Percentiles rank a stretch among this genome's conserved stretches.
These are phyloP conservation scores for Ceratonia siliqua DNA, from an alignment of 306 rosid genomes.

Conservation along the genomic window DNA sequence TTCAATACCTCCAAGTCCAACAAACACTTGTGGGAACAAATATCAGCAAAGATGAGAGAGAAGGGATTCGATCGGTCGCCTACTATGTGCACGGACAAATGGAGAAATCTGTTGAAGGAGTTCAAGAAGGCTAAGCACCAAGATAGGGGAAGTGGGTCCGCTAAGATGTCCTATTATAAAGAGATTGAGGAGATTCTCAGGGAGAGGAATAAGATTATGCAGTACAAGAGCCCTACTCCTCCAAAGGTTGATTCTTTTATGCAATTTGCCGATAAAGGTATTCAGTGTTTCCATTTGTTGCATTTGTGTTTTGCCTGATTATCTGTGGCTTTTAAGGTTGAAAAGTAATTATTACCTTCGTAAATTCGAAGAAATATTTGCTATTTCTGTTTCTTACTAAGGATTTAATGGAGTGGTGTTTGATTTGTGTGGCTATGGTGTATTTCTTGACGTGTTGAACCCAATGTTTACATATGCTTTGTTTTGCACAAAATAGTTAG, in stretches of 20 bases:
- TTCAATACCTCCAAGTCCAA: conserved; percentile 92
- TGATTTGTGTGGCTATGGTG: background rate
- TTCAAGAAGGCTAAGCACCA: conserved; percentile 91
- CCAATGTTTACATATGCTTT: background rate
- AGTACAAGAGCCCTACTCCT: conserved; percentile 66
- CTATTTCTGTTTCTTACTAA: background rate
- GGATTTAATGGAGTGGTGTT: background rate
- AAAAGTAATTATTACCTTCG: background rate
- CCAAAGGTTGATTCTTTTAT: conserved; percentile 80
- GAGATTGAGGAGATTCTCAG: conserved; percentile 91
- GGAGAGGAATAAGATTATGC: conserved; percentile 64
- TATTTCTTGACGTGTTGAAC: background rate
- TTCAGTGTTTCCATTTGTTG: background rate
- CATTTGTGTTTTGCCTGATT: background rate
- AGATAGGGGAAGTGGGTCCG: conserved; percentile 78
- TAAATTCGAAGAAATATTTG: background rate
- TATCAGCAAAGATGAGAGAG: conserved; percentile 86
- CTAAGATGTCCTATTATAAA: conserved; percentile 87
- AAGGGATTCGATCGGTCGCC: conserved; percentile 95
- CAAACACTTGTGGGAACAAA: conserved; percentile 95
- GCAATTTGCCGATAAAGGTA: conserved; percentile 88
- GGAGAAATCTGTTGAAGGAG: conserved; percentile 95
- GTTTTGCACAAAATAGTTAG: background rate
- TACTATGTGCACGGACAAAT: conserved; percentile 96
- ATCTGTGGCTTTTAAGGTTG: background rate